These are phyloP conservation scores for Xerophyta viscosa DNA, from an alignment of 106 monocot species.

Conservation along the genomic window DNA sequence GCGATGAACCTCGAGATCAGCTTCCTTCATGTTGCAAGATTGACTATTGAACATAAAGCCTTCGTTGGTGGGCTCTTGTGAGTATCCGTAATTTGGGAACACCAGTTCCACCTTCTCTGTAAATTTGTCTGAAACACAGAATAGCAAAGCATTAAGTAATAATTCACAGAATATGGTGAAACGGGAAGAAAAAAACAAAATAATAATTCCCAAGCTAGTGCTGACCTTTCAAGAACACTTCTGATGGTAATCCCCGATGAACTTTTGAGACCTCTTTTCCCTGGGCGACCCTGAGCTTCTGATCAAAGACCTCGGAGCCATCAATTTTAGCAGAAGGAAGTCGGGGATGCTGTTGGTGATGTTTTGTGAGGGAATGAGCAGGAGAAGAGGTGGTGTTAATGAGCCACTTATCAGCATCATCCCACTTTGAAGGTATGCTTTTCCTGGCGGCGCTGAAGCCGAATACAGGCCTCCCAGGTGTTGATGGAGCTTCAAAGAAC, in stretches of 20 bases:
- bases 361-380: conserved; percentile 22
- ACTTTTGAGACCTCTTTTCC: conserved; percentile 12
- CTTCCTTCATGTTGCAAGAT: no score
- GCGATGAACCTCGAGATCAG: conserved; percentile 8
- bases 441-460: conserved; percentile 58
- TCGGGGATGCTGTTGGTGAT: conserved; percentile 8
- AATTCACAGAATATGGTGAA: no score
- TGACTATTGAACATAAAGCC: conserved; percentile 38
- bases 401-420: conserved; percentile 95
- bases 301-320: conserved; percentile 25
- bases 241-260: conserved; percentile 14
- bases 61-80: conserved; percentile 30
- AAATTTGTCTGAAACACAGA: conserved; percentile 53
- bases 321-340: conserved; percentile 15
- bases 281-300: conserved; percentile 18
- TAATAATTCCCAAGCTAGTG: no score
- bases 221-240: conserved; percentile 61
- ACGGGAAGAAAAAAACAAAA: no score
- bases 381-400: conserved; percentile 45
- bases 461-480: conserved; percentile 76
- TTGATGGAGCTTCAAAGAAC: conserved; percentile 46
- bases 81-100: conserved; percentile 21
- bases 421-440: conserved; percentile 91
- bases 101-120: conserved; percentile 43
- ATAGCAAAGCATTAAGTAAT: not conserved